Base-by-base conservation (phyloP, 495 filamentous ascomycete species). In the Cercophora newfieldiana region DNA sequence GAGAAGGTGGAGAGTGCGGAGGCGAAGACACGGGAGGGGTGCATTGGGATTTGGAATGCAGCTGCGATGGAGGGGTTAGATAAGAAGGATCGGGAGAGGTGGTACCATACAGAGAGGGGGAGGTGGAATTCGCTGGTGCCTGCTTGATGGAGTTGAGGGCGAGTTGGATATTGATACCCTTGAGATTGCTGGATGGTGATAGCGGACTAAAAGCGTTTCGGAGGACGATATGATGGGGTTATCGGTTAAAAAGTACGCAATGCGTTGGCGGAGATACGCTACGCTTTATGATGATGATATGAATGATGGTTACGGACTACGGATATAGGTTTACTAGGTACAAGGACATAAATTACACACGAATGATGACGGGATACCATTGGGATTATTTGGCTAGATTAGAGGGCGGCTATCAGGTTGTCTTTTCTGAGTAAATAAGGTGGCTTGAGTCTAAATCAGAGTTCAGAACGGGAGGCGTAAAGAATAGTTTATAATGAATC, bases 1-100 rank as follows among this genome's bases (percentile, higher is more conserved):
- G 74, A 75, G 49, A 67, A 28, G 30, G 63, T 62, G 31, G 50
- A 44, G 10, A 44, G 37, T 14, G 37, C 25, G 3, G 53, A 53
- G 49, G 64, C 22, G 26, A 63, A 60, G 25, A 72, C 71, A 12
- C 73, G 77, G 33, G 80, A 83, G 56, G 81, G 80, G 10, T 89
- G 87, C 62, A 77, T 61, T 7, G 87, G 87, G 2, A 70, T 74
- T 53, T 89, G 87, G 87, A 88, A 89, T 69, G 75, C 74, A 37
- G 73, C 68, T 26, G 67, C 65, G 22, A 74, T 73, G 3, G 62
- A 61, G 19, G 76, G 74, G 53, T 58, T 71, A 19, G 80, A 81
- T 54, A 82, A 80, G 74, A 82, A 82, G 72, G 79, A 82, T 53
- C 71, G 69, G 63, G 78, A 82, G 59, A 68, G 77, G 56, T 85